Evolutionary conservation across 106 monocot species (phyloP).

Genomic region (Ottelia alismoides): DNA sequence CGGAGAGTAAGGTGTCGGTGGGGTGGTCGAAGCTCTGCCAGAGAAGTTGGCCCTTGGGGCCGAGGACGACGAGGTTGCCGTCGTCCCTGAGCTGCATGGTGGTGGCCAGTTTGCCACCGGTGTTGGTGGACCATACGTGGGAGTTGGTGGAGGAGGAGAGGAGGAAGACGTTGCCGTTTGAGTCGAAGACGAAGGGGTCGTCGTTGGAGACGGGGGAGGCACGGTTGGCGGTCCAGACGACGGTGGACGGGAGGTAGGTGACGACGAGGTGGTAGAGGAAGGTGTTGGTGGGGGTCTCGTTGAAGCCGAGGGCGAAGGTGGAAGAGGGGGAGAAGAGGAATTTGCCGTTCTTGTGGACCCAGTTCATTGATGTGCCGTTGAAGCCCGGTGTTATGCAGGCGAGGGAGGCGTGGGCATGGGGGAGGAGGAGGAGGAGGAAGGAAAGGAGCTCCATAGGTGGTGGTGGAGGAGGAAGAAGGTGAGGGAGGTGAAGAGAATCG

Average conservation of each 20-base stretch:
- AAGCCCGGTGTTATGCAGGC: slow-evolving; percentile 24
- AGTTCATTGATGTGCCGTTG: slow-evolving; percentile 38
- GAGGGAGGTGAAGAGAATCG: too few species aligned
- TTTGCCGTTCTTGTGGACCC: slow-evolving; percentile 56
- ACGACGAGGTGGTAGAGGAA: slow-evolving; percentile 29
- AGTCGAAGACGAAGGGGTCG: slow-evolving; percentile 44
- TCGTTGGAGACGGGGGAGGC: slow-evolving; percentile 24
- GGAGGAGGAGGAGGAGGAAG: neutral
- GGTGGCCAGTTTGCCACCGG: slow-evolving; percentile 24
- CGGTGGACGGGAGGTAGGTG: neutral
- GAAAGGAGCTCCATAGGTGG: too few species aligned
- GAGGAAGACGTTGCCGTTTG: slow-evolving; percentile 37
- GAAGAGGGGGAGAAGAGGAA: slow-evolving; percentile 54
- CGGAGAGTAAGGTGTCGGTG: slow-evolving; percentile 53
- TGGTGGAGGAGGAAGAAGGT: too few species aligned
- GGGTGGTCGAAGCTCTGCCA: slow-evolving; percentile 83
- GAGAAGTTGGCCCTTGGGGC: slow-evolving; percentile 4
- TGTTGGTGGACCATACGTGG: slow-evolving; percentile 49
- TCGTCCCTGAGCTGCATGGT: slow-evolving; percentile 34
- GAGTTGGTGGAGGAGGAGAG: slow-evolving; percentile 13
- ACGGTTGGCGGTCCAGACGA: slow-evolving; percentile 69
- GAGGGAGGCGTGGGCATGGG: slow-evolving; percentile 19
- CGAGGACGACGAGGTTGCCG: slow-evolving; percentile 44
- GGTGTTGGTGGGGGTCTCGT: slow-evolving; percentile 8
- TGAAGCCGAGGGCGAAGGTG: slow-evolving; percentile 58